A percentile compares a stretch with the other conserved stretches of the same genome.
Evolutionary conservation across 106 monocot species (phyloP).

Genomic region (Dendrobium nobile): DNA sequence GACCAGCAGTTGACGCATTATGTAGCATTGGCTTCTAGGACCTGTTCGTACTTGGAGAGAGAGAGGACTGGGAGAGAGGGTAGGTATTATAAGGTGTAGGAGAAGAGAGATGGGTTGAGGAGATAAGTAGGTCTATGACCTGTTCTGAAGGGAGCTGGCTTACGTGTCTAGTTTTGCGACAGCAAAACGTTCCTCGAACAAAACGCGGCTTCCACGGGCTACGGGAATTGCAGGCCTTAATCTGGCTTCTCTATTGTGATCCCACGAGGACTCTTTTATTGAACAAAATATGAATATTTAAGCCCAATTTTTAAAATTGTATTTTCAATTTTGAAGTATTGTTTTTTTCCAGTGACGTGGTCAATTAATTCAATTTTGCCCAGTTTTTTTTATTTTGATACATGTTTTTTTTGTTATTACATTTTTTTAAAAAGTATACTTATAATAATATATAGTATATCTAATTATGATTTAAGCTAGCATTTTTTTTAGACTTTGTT

Average conservation of each 20-base stretch:
- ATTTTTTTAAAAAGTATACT: too few species aligned
- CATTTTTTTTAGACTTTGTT: too few species aligned
- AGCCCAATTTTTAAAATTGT: too few species aligned
- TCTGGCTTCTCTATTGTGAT: not conserved
- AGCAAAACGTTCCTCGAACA: not conserved
- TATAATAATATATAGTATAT: too few species aligned
- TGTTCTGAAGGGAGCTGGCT: not conserved
- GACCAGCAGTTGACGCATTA: not conserved
- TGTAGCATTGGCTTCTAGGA: not conserved
- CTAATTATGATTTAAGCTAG: too few species aligned
- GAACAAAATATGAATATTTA: too few species aligned
- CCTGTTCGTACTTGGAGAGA: not conserved
- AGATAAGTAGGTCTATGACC: not conserved
- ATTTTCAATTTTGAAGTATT: too few species aligned
- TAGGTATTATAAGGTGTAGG: not conserved
- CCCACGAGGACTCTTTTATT: too few species aligned
- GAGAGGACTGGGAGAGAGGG: not conserved
- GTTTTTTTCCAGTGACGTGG: too few species aligned
- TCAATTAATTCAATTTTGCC: too few species aligned
- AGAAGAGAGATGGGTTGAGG: not conserved
- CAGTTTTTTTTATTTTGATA: too few species aligned
- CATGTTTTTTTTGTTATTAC: too few species aligned
- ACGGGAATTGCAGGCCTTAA: not conserved
- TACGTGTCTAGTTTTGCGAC: slow-evolving; percentile 10
- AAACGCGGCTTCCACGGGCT: not conserved